Base-by-base conservation (phyloP, 78 protist genomes). In the slime mould (Dictyostelium discoideum) region DNA sequence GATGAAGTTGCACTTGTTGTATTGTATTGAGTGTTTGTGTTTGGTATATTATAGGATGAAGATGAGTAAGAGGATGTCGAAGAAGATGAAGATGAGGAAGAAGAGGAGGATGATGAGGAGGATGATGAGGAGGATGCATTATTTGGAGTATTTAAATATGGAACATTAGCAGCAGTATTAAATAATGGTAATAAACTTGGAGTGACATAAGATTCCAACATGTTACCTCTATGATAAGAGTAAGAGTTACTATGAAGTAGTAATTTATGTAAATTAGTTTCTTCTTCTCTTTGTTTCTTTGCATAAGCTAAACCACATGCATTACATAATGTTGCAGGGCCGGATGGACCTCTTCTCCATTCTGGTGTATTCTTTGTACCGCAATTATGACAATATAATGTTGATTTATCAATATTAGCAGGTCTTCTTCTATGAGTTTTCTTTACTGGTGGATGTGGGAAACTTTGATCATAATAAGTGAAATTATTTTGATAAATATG, bases 231-330 rank as follows among this genome's bases (percentile, higher is more conserved):
- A 50, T 90, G 95, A 72, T 90, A 82, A 24, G 85, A 57, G 40
- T 90, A 83, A 14, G 95, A 67, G 37, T 69, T 82, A 48, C 76
- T 80, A 22, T 88, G 94, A 6, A 90, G 24, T 29, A 90, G 14
- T 14, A 90, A 11, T 39, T 90, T 90, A 32, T 90, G 95, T 11
- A 63, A 22, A 63, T 87, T 87, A 26, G 95, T 81, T 82, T 90
- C 95, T 18, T 90, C 95, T 24, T 90, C 95, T 67, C 88, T 60
- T 90, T 90, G 95, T 72, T 90, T 90, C 60, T 90, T 90, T 11
- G 95, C 95, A 82, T 73, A 90, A 0, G 95, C 95, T n/a, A 90
- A 72, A 83, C 95, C 95, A 82, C 95, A 90, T 14, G 95, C 95
- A 90, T 90, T 90, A 50, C 95, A 90, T 20, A 90, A 81, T 44